These are phyloP conservation scores for Veloporphyrellus conicus DNA, from an alignment of 1,284 basidiomycete genomes.

Conservation along the genomic window DNA sequence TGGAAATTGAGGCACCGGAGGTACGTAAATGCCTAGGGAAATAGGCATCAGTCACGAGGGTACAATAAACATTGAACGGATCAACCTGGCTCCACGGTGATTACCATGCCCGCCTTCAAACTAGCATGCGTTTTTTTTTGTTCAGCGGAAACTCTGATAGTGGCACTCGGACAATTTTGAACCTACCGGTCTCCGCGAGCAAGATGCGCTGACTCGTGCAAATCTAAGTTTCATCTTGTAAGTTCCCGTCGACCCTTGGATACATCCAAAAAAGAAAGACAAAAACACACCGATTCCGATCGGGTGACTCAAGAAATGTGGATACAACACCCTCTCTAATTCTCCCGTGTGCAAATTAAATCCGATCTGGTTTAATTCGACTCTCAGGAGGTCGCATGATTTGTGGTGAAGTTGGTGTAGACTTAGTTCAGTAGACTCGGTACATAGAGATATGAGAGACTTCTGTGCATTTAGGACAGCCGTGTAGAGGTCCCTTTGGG, in stretches of 20 bases:
- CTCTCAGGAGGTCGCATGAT: constrained; percentile 66
- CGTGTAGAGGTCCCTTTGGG: constrained; percentile 86
- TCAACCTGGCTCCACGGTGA: constrained; percentile 78
- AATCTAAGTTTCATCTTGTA: constrained; percentile 45
- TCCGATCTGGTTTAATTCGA: constrained; percentile 80
- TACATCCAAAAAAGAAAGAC: background rate
- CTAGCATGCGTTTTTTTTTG: constrained; percentile 30
- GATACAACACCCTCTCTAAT: constrained; percentile 76
- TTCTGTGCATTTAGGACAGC: constrained; percentile 80
- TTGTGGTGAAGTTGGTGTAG: constrained; percentile 78
- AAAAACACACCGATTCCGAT: constrained; percentile 68
- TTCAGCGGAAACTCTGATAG: constrained; percentile 8
- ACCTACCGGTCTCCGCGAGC: constrained; percentile 43
- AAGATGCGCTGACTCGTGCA: constrained; percentile 69
- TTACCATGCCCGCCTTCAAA: constrained; percentile 77
- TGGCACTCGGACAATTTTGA: constrained; percentile 1
- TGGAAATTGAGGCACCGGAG: constrained; percentile 71
- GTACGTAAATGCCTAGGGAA: constrained; percentile 72
- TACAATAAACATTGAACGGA: constrained; percentile 6
- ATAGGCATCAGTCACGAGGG: constrained; percentile 7
- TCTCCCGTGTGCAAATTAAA: constrained; percentile 66
- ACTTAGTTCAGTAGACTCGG: constrained; percentile 50
- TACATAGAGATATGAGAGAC: constrained; percentile 59
- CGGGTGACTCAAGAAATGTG: constrained; percentile 84
- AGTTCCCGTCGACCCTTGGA: constrained; percentile 16